Conservation (phyloP, 192 early-diverging fungal genomes). For the Gryganskiella cystojenkinii region DNA sequence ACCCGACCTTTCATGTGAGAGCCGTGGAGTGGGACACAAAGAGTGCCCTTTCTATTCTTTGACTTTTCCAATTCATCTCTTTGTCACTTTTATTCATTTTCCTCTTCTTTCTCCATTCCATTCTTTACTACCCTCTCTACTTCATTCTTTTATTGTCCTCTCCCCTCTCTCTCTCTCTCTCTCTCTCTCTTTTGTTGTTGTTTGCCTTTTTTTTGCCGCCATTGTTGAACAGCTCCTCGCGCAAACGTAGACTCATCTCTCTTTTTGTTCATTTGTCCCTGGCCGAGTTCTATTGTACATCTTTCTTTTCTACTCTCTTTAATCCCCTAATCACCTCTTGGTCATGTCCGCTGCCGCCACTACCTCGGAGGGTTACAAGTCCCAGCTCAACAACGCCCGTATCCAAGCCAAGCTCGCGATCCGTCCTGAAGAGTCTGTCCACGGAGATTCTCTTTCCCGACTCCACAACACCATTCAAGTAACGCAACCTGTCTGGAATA, state of each 20-base stretch:
- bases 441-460: slow-evolving; percentile 2
- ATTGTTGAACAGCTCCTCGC: background rate
- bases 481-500: slow-evolving; percentile 34
- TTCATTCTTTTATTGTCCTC: background rate
- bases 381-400: slow-evolving; percentile 3
- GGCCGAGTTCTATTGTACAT: background rate
- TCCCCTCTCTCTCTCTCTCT: background rate
- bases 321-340: background rate
- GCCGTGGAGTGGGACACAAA: too few species aligned
- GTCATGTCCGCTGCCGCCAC: slow-evolving; percentile 9
- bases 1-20: background rate
- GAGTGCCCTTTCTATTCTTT: too few species aligned
- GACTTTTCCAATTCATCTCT: background rate
- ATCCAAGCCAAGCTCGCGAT: slow-evolving; percentile 33
- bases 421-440: slow-evolving; percentile 35
- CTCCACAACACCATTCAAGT: slow-evolving; percentile 46
- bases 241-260: background rate
- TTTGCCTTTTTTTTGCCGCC: background rate
- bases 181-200: background rate
- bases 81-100: background rate
- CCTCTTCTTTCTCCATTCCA: slow-evolving; percentile 3
- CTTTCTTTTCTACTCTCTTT: background rate
- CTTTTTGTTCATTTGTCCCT: background rate
- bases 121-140: background rate
- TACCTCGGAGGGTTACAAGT: slow-evolving; percentile 1